Percentiles rank a stretch among this genome's conserved stretches.
Conservation (phyloP, 768 basidiomycete species). For the Hebeloma cylindrosporum region DNA sequence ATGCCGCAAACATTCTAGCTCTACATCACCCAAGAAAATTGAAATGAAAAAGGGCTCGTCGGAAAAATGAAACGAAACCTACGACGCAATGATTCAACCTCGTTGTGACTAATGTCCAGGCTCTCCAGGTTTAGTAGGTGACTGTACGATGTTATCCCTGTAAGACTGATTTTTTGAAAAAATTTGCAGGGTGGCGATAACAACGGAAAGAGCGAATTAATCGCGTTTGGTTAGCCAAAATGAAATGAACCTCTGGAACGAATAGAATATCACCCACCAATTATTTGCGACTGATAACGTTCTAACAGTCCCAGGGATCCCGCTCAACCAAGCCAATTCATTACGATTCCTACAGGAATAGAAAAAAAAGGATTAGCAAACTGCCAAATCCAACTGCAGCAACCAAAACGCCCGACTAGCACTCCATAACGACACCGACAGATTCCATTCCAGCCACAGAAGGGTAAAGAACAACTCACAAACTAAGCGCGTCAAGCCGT, state of each 20-base stretch:
- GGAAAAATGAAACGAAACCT: slow-evolving; percentile 37
- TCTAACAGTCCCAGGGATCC: slow-evolving; percentile 68
- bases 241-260: slow-evolving; percentile 6
- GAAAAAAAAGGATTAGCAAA: slow-evolving; percentile 12
- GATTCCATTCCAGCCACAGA: slow-evolving; percentile 4
- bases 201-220: background rate
- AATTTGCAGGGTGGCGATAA: background rate
- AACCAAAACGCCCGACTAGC: slow-evolving; percentile 6
- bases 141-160: slow-evolving; percentile 82
- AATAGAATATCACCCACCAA: slow-evolving; percentile 46
- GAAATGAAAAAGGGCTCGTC: slow-evolving; percentile 13
- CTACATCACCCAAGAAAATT: slow-evolving; percentile 43
- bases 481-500: slow-evolving; percentile 64
- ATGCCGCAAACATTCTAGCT: slow-evolving; percentile 80
- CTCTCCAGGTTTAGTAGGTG: slow-evolving; percentile 85
- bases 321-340: slow-evolving; percentile 77
- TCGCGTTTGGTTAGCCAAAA: slow-evolving; percentile 6
- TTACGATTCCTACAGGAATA: slow-evolving; percentile 59
- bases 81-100: slow-evolving; percentile 87
- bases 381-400: slow-evolving; percentile 2
- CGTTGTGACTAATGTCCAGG: slow-evolving; percentile 89
- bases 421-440: background rate
- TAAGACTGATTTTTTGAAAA: slow-evolving; percentile 51
- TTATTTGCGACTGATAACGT: slow-evolving; percentile 79
- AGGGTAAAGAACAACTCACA: slow-evolving; percentile 62